Evolutionary conservation across 2,329 filamentous ascomycete genomes (phyloP), one percentile per base, ranked within the genome.

Genomic region (Aspergillus arachidicola): DNA sequence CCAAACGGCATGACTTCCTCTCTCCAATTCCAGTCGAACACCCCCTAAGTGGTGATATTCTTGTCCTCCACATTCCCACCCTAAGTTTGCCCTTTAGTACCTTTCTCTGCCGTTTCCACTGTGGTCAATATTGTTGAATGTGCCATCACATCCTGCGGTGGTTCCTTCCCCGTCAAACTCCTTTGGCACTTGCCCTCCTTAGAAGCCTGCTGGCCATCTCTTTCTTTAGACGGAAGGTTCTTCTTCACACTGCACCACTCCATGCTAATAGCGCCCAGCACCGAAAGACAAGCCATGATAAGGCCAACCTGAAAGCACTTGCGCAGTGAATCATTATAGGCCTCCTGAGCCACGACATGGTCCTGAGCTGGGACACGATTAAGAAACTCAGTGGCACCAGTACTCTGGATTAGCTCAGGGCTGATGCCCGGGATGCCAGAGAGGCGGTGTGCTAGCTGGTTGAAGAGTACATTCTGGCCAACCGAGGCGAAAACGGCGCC

Each of bases 401-500:
- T 16, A n/a, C 4, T n/a, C 26, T 32, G 28, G 11, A 53, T 19
- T 11, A 53, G 10, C 16, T 9, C 4, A 14, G 30, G n/a, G 19
- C 43, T 46, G 21, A 58, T 34, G 5, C 41, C 41, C 3, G 34
- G 41, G 2, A 46, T 23, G 6, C 14, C 19, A 9, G 21, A 6
- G 10, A 63, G 36, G 11, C 38, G 38, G 14, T 28, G 26, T 6
- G 10, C 43, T 32, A 63, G 19, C 19, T 60, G 58, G 16, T 63
- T 34, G 14, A 36, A 34, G 12, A 63, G 46, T 4, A 63, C 54
- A 43, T 58, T 60, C 53, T 60, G 26, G 1, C 76, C 83, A 45
- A 85, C 80, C 3, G 80, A 79, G 41, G 86, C 76, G 65, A 86
- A 85, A 2, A 86, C 61, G 0, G 77, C 71, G 11, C 73, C 75